A percentile compares a stretch with the other conserved stretches of the same genome.
Conservation (phyloP, 1,284 basidiomycete genomes). For the Hemileia vastatrix region DNA sequence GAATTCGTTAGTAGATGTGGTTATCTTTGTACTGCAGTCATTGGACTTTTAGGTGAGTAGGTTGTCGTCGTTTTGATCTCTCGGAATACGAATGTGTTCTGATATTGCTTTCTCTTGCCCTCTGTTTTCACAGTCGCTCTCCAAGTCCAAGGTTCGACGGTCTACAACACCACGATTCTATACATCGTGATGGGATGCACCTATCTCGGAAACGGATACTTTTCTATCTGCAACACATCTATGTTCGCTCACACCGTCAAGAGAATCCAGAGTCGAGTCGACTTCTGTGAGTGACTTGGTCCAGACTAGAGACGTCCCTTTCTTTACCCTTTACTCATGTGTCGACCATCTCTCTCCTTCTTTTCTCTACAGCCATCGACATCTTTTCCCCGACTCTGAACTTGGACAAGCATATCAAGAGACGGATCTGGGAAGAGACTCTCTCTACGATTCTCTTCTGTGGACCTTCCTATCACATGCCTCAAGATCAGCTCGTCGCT, state of each 20-base stretch:
- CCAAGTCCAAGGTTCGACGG: conserved; percentile 30
- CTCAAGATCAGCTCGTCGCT: conserved; percentile 53
- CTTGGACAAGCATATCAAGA: conserved; percentile 56
- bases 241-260: conserved; percentile 33
- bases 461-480: conserved; percentile 56
- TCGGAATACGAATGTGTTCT: conserved; percentile 52
- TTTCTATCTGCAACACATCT: conserved; percentile 30
- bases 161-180: conserved; percentile 36
- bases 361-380: conserved; percentile 53
- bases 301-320: no score
- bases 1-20: conserved; percentile 64
- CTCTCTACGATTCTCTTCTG: conserved; percentile 55
- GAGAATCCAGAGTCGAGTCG: conserved; percentile 57
- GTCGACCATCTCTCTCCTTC: conserved; percentile 15
- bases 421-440: conserved; percentile 74
- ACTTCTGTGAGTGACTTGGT: conserved; percentile 67
- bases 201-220: conserved; percentile 36
- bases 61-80: conserved; percentile 54
- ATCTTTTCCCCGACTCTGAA: conserved; percentile 68
- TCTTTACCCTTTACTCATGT: neutral
- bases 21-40: conserved; percentile 57
- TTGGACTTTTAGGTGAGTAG: conserved; percentile 57
- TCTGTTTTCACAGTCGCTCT: conserved; percentile 47
- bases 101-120: conserved; percentile 57
- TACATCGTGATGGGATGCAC: conserved; percentile 31